Base-by-base conservation (phyloP, 345 rosid genomes). In the Rhizophora mangle region DNA sequence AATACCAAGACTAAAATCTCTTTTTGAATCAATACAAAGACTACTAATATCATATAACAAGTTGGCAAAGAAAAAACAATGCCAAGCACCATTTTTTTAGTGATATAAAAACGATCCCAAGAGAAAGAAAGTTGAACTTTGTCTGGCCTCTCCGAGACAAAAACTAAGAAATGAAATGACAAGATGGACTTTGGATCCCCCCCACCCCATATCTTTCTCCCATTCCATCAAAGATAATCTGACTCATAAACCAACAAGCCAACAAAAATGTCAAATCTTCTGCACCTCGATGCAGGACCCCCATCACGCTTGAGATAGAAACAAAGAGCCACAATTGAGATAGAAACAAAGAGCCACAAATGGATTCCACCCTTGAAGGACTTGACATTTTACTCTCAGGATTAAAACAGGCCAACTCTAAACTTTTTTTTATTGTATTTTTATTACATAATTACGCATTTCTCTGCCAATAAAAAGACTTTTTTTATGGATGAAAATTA, bases 151-250 rank as follows among this genome's bases (percentile, higher is more conserved):
- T 52, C 58, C 18, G 57, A 68, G 82, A 71, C 74, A 78, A 63
- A 63, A 24, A 21, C 31, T 13, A 13, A 43, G 16, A 27, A 76
- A 62, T 65, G 63, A 64, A 15, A 49, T 29, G 47, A 70, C 66
- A 26, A 54, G 56, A 56, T 76, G 80, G 76, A 51, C 58, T 65
- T 65, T 66, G 36, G 81, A 77, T 79, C 63, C 71, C 75, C 75
- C 64, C 43, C 34, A 5, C 46, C 49, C 49, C 49, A 51, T 30
- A 72, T 72, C 78, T 63, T 70, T 37, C 15, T 30, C 80, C 75
- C 67, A 63, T 34, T 15, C 68, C 72, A 64, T 65, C 67, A 72
- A 67, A 59, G 57, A 37, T 47, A 53, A 30, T 21, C 64, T 39
- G 36, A 16, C 60, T 59, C 59, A 43, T 32, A 60, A n/a, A 31